Conservation (phyloP, 176 grass and related monocot genomes). For the Triticum timopheevii region DNA sequence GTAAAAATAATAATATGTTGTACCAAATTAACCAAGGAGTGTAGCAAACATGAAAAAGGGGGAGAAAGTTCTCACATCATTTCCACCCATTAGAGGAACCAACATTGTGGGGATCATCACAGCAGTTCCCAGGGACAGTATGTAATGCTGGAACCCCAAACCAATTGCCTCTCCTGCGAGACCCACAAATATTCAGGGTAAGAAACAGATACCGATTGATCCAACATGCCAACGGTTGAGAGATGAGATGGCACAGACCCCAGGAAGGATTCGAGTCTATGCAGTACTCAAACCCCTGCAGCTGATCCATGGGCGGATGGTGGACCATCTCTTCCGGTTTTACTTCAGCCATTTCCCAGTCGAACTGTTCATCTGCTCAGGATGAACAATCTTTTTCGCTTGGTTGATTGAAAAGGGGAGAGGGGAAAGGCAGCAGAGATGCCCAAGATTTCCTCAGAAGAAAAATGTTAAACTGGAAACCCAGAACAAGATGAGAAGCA, state of each 20-base stretch:
- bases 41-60: neutral
- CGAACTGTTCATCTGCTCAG: neutral
- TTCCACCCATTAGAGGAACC: constrained; percentile 90
- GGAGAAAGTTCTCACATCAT: constrained; percentile 53
- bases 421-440: neutral
- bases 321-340: constrained; percentile 73
- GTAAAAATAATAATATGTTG: neutral
- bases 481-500: neutral
- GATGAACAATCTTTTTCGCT: neutral
- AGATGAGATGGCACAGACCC: constrained; percentile 42
- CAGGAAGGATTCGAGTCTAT: constrained; percentile 97
- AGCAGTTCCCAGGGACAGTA: constrained; percentile 72
- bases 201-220: neutral
- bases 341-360: constrained; percentile 61
- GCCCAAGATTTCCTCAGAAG: neutral
- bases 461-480: neutral
- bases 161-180: constrained; percentile 67
- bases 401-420: neutral
- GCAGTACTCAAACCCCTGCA: constrained; percentile 94
- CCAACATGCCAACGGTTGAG: neutral
- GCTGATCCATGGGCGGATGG: constrained; percentile 88
- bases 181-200: constrained; percentile 19
- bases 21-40: neutral
- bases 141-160: constrained; percentile 90
- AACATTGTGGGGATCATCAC: constrained; percentile 92